Conservation (phyloP, 176 grass and related monocot genomes). For the Bolboschoenus planiculmis region DNA sequence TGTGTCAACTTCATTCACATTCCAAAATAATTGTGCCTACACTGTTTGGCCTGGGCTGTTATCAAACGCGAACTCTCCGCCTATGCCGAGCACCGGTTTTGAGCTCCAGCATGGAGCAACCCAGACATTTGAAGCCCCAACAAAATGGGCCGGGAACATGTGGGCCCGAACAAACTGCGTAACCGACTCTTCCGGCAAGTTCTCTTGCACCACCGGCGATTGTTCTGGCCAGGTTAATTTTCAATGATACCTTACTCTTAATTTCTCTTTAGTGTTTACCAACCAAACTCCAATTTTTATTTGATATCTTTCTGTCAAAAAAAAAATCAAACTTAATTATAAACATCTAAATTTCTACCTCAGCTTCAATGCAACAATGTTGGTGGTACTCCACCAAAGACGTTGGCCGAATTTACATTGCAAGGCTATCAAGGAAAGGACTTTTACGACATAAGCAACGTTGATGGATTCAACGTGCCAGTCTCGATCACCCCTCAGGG, state of each 20-base stretch:
- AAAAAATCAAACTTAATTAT: background rate
- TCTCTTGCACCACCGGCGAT: conserved; percentile 48
- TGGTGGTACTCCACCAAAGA: conserved; percentile 38
- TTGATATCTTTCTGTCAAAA: background rate
- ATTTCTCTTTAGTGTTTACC: background rate
- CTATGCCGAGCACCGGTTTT: conserved; percentile 47
- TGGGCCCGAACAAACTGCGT: conserved; percentile 44
- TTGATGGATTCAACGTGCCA: conserved; percentile 63
- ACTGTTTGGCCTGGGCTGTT: conserved; percentile 44
- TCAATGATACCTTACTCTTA: background rate
- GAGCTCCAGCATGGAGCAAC: conserved; percentile 15
- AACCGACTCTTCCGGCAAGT: conserved; percentile 18
- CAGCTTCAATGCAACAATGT: conserved; percentile 23
- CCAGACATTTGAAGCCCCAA: background rate
- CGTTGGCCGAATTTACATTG: conserved; percentile 48
- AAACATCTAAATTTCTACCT: background rate
- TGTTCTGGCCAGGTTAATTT: conserved; percentile 29
- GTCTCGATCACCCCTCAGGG: conserved; percentile 22
- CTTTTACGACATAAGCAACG: conserved; percentile 57
- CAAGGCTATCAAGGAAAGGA: conserved; percentile 20
- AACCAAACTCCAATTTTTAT: background rate
- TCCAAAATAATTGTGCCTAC: conserved; percentile 47
- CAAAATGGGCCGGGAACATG: conserved; percentile 45
- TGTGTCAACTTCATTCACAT: conserved; percentile 34
- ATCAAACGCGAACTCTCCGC: background rate